These are phyloP conservation scores for Ramaria sp. DNA, from an alignment of 768 basidiomycete species.

Conservation along the genomic window DNA sequence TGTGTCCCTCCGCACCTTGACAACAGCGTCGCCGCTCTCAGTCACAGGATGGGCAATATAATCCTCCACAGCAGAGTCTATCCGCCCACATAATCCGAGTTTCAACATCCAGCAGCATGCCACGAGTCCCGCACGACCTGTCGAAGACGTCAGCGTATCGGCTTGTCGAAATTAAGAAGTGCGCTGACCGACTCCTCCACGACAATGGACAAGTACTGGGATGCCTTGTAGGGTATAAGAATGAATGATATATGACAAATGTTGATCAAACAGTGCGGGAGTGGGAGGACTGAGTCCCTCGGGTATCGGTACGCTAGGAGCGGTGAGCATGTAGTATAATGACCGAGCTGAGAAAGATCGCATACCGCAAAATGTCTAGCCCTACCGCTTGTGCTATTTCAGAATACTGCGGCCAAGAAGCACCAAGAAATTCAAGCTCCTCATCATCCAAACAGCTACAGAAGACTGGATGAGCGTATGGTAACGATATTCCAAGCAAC, in stretches of 20 bases:
- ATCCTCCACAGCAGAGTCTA: constrained; percentile 18
- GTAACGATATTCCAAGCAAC: background rate
- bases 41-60: background rate
- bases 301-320: constrained; percentile 68
- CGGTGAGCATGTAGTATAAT: background rate
- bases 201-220: constrained; percentile 77
- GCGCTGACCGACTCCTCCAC: constrained; percentile 71
- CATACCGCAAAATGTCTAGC: constrained; percentile 71
- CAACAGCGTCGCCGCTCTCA: background rate
- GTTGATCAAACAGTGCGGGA: constrained; percentile 47
- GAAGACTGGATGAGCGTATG: background rate
- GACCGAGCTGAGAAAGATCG: background rate
- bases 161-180: background rate
- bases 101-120: constrained; percentile 91
- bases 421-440: constrained; percentile 80
- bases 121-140: constrained; percentile 68
- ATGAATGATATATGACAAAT: constrained; percentile 55
- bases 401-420: constrained; percentile 73
- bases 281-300: constrained; percentile 77
- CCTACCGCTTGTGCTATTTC: constrained; percentile 48
- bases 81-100: constrained; percentile 79
- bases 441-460: constrained; percentile 73
- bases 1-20: constrained; percentile 31
- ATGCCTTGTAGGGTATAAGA: constrained; percentile 64
- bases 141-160: background rate